Evolutionary conservation across 1,284 basidiomycete genomes (phyloP), one percentile per base, ranked within the genome.

Genomic region (Fomitopsis palustris): DNA sequence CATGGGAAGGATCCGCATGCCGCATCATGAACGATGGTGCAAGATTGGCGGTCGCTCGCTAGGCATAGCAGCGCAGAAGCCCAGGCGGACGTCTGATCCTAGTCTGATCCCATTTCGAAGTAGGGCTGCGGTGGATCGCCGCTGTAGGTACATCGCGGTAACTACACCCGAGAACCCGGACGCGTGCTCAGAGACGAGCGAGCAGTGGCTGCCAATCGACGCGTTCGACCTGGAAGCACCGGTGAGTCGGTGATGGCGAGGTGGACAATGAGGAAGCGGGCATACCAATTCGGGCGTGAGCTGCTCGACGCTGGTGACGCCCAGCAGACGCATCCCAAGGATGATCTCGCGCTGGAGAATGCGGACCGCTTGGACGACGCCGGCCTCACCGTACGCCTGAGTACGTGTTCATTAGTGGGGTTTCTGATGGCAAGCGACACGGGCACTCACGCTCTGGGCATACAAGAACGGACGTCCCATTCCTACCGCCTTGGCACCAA

Each of bases 401-500:
- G 17, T 42, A n/a, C 2, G 16, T n/a, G 16, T 4, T 23, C 27
- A 23, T 49, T 17, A 25, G 27, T 25, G 27, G 29, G n/a, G 4
- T 33, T 1, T 4, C 1, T 9, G 17, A 35, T 19, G 6, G 9
- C 6, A 21, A 2, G 25, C 5, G 21, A 25, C 25, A 1, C 25
- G 16, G 9, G n/a, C 3, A 67, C 84, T 67, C 72, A 90, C 89
- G 67, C 90, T 91, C 75, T 95, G 93, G 1, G 92, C 93, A 68
- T 91, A 96, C 16, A 97, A 78, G 79, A 96, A 95, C 0, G 91
- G 84, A 29, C 95, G 83, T 0, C 95, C 95, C 31, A 98, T 77
- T 1, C 96, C 95, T 6, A 96, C 94, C 4, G 92, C 94, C 64
- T 79, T 90, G 1, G 95, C 96, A 37, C 95, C 96, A 23, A 98